Percentiles rank a stretch among this genome's conserved stretches.
These are phyloP conservation scores for Bremia lactucae DNA, from an alignment of 352 stramenopile genomes.

Conservation along the genomic window DNA sequence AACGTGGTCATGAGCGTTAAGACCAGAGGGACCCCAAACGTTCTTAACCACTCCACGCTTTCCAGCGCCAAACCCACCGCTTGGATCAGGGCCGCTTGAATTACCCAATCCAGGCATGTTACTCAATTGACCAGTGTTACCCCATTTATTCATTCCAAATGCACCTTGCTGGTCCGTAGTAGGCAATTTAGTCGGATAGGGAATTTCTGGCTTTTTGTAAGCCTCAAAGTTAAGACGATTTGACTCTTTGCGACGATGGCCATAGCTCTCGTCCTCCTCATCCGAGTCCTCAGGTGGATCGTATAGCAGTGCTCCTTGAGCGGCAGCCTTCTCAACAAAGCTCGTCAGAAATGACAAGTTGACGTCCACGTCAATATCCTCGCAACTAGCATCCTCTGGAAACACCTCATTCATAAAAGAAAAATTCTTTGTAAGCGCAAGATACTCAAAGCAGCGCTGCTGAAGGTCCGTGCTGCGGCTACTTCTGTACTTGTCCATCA, in stretches of 20 bases:
- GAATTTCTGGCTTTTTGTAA: constrained; percentile 86
- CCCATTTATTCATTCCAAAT: constrained; percentile 58
- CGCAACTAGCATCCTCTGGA: constrained; percentile 94
- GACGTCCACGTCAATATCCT: constrained; percentile 92
- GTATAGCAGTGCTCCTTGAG: constrained; percentile 90
- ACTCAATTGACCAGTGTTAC: constrained; percentile 18
- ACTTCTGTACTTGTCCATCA: constrained; percentile 96
- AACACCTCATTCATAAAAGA: constrained; percentile 87
- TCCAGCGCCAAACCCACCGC: constrained; percentile 26
- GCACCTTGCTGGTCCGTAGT: constrained; percentile 37
- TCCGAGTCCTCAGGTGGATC: constrained; percentile 92
- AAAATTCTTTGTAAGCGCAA: constrained; percentile 89
- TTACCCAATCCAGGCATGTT: constrained; percentile 20
- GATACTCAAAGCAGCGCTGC: constrained; percentile 98
- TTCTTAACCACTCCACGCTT: constrained; percentile 68
- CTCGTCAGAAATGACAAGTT: constrained; percentile 93
- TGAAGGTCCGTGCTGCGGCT: constrained; percentile 94
- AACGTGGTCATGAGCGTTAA: constrained; percentile 49
- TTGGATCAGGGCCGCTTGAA: constrained; percentile 24
- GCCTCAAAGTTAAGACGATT: constrained; percentile 82
- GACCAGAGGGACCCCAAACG: constrained; percentile 72
- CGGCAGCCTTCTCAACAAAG: constrained; percentile 89
- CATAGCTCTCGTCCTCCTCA: constrained; percentile 86
- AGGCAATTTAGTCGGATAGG: constrained; percentile 70
- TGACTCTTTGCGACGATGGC: constrained; percentile 41